Evolutionary conservation across 2,329 filamentous ascomycete species (phyloP), one percentile per base, ranked within the genome.

Genomic region (Diaporthe sp.): DNA sequence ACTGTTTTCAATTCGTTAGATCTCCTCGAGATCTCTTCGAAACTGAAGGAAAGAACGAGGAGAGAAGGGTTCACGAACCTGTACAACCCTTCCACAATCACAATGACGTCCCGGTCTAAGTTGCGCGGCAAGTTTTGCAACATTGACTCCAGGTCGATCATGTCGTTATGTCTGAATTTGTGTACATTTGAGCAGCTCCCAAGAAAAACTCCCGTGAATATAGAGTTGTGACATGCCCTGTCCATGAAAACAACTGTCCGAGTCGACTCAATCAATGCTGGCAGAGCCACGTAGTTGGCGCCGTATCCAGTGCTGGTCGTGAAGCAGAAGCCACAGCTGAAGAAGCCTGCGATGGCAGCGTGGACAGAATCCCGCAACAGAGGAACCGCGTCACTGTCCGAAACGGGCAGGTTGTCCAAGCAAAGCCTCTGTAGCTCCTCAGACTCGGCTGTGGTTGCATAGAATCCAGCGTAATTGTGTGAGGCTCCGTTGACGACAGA

Each of bases 391-490:
- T 58, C 55, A n/a, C 55, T 58, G 8, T 78, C 78, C 1, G 74
- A 73, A 31, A 78, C 71, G 8, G 78, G 77, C 4, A 79, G 46
- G 25, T 53, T 37, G 15, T 77, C 72, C 17, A 77, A 70, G n/a
- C 76, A 76, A 9, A 78, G 57, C 22, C 53, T 49, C 22, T 79
- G 77, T 4, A 79, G 61, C 46, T 58, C 51, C n/a, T 76, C 74
- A 3, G 75, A 62, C 57, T 51, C 39, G 3, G 60, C 15, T 2
- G 60, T 67, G 10, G 61, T 34, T 39, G 65, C 71, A 37, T 77
- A 76, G 22, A 78, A 76, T 15, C 78, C 77, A 42, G 76, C 78
- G 42, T 76, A 78, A 60, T 77, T 79, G 28, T 77, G 74, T 2
- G 77, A 77, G 19, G 78, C 74, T 12, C 70, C 76, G 49, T 76